A percentile compares a stretch with the other conserved stretches of the same genome.
phyloP scores from a whole-genome alignment of 2,329 filamentous ascomycete species.

The Lecanosticta acicola region DNA sequence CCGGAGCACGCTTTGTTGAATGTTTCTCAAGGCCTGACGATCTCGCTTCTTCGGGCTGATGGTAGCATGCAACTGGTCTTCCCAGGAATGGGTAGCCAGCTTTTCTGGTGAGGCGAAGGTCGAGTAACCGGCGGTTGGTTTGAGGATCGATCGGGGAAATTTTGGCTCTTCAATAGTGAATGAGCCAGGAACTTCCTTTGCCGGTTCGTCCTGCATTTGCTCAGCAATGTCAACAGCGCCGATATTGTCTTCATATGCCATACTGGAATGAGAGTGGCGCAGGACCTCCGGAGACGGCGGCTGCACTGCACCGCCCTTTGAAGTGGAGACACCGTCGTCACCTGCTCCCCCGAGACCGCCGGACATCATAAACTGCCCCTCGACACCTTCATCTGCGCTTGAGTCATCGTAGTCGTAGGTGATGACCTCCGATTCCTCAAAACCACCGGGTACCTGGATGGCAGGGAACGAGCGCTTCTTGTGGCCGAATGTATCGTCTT shows the following conservation, averaged over 20 bases:
- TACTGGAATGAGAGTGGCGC: constrained; percentile 28
- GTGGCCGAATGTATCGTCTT: constrained; percentile 53
- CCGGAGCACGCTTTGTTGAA: constrained; percentile 52
- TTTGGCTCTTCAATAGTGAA: constrained; percentile 67
- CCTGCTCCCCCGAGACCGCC: constrained; percentile 17
- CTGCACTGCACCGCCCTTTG: constrained; percentile 28
- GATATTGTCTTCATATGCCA: constrained; percentile 40
- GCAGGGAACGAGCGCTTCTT: constrained; percentile 37
- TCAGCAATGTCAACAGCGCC: constrained; percentile 43
- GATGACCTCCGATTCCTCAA: constrained; percentile 49
- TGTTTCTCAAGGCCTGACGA: constrained; percentile 64
- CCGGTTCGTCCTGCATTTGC: constrained; percentile 60
- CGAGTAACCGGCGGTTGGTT: constrained; percentile 33
- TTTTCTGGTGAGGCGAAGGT: constrained; percentile 50
- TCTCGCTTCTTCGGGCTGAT: constrained; percentile 92
- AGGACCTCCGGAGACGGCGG: constrained; percentile 25
- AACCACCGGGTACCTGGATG: constrained; percentile 65
- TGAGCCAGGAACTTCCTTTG: constrained; percentile 72
- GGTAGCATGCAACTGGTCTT: constrained; percentile 86
- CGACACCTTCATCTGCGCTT: constrained; percentile 32
- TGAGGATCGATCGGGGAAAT: constrained; percentile 47
- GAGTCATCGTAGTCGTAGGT: constrained; percentile 51
- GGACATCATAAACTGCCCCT: constrained; percentile 38
- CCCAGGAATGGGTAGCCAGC: constrained; percentile 72
- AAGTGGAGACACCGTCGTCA: constrained; percentile 23